phyloP scores from a whole-genome alignment of 1,284 basidiomycete genomes.

The Mycena sp. region DNA sequence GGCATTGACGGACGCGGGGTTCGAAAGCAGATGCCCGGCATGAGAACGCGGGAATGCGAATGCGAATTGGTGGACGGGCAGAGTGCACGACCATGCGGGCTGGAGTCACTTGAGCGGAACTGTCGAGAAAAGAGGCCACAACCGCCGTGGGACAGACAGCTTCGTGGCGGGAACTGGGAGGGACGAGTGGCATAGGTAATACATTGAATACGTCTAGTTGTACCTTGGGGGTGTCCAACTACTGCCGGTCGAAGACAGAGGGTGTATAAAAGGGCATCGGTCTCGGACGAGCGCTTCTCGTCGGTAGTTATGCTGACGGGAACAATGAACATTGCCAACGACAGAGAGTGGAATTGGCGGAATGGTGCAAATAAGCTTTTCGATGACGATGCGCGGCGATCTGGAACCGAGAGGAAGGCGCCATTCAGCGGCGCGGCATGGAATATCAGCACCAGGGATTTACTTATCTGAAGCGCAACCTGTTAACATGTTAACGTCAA shows the following conservation, averaged over 20 bases:
- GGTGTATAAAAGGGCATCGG: too few species aligned
- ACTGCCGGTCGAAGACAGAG: too few species aligned
- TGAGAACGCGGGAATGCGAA: conserved; percentile 4
- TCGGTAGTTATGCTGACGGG: conserved; percentile 16
- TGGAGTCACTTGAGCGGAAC: too few species aligned
- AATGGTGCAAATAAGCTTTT: conserved; percentile 17
- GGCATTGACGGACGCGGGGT: not conserved
- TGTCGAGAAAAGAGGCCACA: too few species aligned
- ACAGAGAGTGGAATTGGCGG: not conserved
- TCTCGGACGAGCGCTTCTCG: too few species aligned
- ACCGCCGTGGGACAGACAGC: not conserved
- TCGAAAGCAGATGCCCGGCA: not conserved
- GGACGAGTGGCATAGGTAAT: too few species aligned
- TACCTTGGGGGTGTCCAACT: too few species aligned
- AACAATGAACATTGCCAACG: not conserved
- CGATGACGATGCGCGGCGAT: conserved; percentile 18
- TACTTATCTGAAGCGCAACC: not conserved
- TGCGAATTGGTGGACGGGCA: conserved; percentile 8
- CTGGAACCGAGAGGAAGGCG: conserved; percentile 14
- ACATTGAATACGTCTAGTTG: too few species aligned
- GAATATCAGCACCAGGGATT: not conserved
- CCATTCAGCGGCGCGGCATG: conserved; percentile 10
- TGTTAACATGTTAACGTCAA: too few species aligned
- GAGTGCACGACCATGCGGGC: not conserved
- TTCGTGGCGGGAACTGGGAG: too few species aligned